These are phyloP conservation scores for Fusarium sarcochroum DNA, from an alignment of 2,329 filamentous ascomycete species.

Conservation along the genomic window DNA sequence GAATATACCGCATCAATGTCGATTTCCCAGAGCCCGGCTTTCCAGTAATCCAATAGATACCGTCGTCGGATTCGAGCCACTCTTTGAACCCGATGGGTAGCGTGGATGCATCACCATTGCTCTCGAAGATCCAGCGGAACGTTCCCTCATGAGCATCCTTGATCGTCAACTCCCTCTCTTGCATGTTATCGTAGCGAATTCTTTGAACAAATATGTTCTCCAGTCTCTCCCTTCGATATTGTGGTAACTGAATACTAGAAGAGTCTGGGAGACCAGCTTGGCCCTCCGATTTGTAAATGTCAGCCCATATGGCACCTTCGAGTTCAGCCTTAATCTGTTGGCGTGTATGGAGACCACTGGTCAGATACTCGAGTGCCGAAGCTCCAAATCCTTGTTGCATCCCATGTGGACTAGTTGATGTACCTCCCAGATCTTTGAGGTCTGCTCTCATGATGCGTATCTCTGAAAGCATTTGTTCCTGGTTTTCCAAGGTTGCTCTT, in stretches of 20 bases:
- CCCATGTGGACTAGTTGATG: background rate
- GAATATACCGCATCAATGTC: conserved; percentile 6
- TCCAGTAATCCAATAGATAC: conserved; percentile 31
- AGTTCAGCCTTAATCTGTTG: conserved; percentile 1
- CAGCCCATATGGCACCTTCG: background rate
- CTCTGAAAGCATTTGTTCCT: background rate
- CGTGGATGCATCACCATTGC: rapidly evolving
- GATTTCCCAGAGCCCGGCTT: conserved; percentile 25
- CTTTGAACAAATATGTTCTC: conserved; percentile 8
- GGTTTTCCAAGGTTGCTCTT: conserved; percentile 1
- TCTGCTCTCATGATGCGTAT: background rate
- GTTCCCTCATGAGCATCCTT: conserved; percentile 22
- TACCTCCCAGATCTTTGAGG: background rate
- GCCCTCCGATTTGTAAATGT: background rate
- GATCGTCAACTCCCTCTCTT: conserved; percentile 22
- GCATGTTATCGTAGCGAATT: conserved; percentile 19
- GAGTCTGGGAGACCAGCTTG: background rate
- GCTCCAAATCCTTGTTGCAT: background rate
- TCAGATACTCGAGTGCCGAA: background rate
- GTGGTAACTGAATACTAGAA: background rate
- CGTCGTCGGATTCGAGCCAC: conserved; percentile 8
- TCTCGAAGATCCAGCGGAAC: conserved; percentile 20
- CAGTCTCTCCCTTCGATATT: background rate
- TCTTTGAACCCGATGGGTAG: conserved; percentile 2
- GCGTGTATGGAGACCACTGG: background rate